These are phyloP conservation scores for Cladorrhinum sp. DNA, from an alignment of 2,329 filamentous ascomycete genomes.

Conservation along the genomic window DNA sequence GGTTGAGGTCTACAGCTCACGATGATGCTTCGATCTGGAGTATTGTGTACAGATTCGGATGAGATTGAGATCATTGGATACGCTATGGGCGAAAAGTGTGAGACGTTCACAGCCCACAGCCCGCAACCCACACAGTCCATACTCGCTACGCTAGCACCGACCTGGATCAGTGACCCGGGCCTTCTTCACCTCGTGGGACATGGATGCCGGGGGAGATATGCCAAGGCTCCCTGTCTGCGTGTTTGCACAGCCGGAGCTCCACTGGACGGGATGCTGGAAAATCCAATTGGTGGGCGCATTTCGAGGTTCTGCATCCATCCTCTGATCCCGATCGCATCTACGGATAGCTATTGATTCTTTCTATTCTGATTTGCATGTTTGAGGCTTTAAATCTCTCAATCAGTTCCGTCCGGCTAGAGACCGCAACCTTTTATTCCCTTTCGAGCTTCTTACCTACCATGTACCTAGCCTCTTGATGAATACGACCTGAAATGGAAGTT, in stretches of 20 bases:
- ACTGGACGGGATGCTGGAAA: neutral
- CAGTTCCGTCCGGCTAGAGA: no score
- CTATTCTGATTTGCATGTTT: no score
- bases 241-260: neutral
- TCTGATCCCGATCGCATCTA: no score
- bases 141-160: neutral
- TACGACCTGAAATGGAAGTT: neutral
- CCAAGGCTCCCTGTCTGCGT: neutral
- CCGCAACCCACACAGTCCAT: neutral
- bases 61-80: neutral
- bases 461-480: no score
- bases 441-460: no score
- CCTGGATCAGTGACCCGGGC: constrained; percentile 5
- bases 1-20: neutral
- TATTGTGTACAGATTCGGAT: neutral
- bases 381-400: neutral
- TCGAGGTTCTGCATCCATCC: no score
- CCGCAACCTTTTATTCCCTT: no score
- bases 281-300: neutral
- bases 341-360: no score
- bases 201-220: neutral
- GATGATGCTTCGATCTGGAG: neutral
- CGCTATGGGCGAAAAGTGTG: constrained; percentile 17
- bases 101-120: neutral
- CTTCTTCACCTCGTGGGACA: constrained; percentile 1